phyloP scores from a whole-genome alignment of 495 filamentous ascomycete genomes.

The Opeltia flavorubescens region DNA sequence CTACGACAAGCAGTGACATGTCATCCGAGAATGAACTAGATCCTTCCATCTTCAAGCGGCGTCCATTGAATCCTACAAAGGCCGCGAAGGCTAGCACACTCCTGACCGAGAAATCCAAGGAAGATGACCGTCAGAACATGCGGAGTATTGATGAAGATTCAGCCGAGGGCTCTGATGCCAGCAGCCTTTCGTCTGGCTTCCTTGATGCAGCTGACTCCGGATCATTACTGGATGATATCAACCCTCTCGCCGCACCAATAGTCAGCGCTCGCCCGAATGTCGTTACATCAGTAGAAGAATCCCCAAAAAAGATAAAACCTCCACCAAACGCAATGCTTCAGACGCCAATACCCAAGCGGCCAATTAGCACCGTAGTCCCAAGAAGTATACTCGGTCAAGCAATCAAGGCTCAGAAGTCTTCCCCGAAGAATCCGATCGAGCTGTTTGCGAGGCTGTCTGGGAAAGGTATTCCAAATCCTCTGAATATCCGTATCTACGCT shows the following conservation, averaged over 20 bases:
- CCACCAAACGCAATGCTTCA: slow-evolving; percentile 46
- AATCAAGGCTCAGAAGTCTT: slow-evolving; percentile 65
- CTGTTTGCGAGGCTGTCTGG: slow-evolving; percentile 76
- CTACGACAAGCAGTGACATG: slow-evolving; percentile 81
- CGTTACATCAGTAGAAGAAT: slow-evolving; percentile 24
- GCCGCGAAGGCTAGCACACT: slow-evolving; percentile 42
- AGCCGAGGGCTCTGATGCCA: slow-evolving; percentile 49
- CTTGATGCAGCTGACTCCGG: slow-evolving; percentile 48
- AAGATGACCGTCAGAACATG: slow-evolving; percentile 32
- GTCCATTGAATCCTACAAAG: slow-evolving; percentile 38
- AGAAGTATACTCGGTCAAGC: slow-evolving; percentile 56
- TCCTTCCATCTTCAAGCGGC: slow-evolving; percentile 47
- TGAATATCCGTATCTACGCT: slow-evolving; percentile 75
- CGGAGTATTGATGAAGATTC: slow-evolving; percentile 45
- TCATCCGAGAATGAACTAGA: slow-evolving; percentile 83
- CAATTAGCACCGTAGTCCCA: slow-evolving; percentile 71
- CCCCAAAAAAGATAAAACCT: slow-evolving; percentile 45
- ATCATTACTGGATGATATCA: slow-evolving; percentile 40
- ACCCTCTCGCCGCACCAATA: slow-evolving; percentile 17
- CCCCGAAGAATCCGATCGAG: slow-evolving; percentile 71
- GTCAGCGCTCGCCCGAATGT: slow-evolving; percentile 12
- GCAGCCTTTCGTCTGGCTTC: slow-evolving; percentile 54
- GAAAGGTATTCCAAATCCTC: slow-evolving; percentile 65
- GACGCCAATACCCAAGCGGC: slow-evolving; percentile 81
- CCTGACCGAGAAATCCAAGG: slow-evolving; percentile 42